Percentiles rank a stretch among this genome's conserved stretches.
These are phyloP conservation scores for Schizothecium vesticola DNA, from an alignment of 495 filamentous ascomycete genomes.

Conservation along the genomic window DNA sequence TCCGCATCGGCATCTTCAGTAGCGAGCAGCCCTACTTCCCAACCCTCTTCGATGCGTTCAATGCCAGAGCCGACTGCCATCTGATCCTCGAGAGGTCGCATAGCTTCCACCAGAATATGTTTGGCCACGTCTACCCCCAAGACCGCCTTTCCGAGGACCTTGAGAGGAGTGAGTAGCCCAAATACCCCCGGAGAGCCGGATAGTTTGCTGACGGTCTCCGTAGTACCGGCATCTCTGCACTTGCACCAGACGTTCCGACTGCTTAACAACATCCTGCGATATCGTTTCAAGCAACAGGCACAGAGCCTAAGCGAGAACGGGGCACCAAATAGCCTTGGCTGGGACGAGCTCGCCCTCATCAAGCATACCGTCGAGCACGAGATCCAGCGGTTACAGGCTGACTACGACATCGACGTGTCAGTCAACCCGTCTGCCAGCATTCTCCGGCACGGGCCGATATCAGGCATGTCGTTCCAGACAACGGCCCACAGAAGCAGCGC, in stretches of 20 bases:
- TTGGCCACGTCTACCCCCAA: constrained; percentile 16
- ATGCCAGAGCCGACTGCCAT: constrained; percentile 10
- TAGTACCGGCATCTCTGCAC: constrained; percentile 14
- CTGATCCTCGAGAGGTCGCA: constrained; percentile 16
- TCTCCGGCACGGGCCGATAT: constrained; percentile 1
- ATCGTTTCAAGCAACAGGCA: constrained; percentile 8
- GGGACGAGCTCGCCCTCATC: constrained; percentile 9
- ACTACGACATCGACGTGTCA: constrained; percentile 16
- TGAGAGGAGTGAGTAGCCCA: constrained; percentile 3
- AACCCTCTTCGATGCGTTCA: constrained; percentile 16
- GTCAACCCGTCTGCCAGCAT: constrained; percentile 14
- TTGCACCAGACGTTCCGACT: constrained; percentile 22
- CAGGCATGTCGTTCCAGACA: neutral
- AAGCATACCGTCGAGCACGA: constrained; percentile 14
- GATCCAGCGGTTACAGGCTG: constrained; percentile 14
- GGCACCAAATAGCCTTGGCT: neutral
- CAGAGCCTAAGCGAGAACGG: neutral
- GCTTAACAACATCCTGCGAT: constrained; percentile 16
- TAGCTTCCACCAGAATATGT: constrained; percentile 15
- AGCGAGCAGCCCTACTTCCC: constrained; percentile 3
- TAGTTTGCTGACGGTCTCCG: neutral
- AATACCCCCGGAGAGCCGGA: neutral
- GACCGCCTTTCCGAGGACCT: constrained; percentile 17
- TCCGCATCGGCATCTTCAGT: constrained; percentile 20
- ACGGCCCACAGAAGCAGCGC: neutral